Evolutionary conservation across 225 moss, liverwort and hornwort genomes (phyloP), one percentile per base, ranked within the genome.

Genomic region (Antitrichia curtipendula): DNA sequence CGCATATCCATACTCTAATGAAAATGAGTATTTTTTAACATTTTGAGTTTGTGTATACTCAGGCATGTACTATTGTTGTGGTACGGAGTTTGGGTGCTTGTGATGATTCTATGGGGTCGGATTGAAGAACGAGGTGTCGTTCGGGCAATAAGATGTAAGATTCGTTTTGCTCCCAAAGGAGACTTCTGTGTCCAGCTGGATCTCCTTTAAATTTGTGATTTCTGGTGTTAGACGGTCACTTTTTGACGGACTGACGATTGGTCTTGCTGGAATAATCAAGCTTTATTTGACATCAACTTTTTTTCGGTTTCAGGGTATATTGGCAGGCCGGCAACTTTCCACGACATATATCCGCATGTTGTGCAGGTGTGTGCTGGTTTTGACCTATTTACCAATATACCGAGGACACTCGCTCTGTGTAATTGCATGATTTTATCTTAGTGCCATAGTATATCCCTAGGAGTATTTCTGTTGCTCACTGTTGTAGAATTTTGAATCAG

Each of bases 41-140:
- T 34, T 24, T 64, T 43, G 72, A 78, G 36, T 84, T 47, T 73
- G 34, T 71, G 29, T 52, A n/a, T 82, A 54, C 34, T 31, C 91
- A 98, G 98, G 98, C 98, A 98, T 93, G 91, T 94, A 68, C 56
- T 90, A 11, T 87, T 98, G 54, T 95, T 97, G 80, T 97, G 96
- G 96, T 98, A 98, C 88, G 98, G 95, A 91, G 93, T 92, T 41
- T 93, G 92, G 91, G 92, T 97, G 84, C 93, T 98, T 70, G 91
- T 83, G 41, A 94, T 96, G 82, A 97, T 98, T 81, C 84, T 98
- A 52, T 92, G 94, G 75, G 96, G 98, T 85, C 95, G 95, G 82
- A 76, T 98, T 76, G 76, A 96, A 91, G 96, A 96, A 70, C 90
- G 93, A 75, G 82, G 89, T 75, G 78, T 98, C n/a, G 85, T 98